Percentiles rank a stretch among this genome's conserved stretches.
These are phyloP conservation scores for Ulmus americana DNA, from an alignment of 331 rosid genomes.

Conservation along the genomic window DNA sequence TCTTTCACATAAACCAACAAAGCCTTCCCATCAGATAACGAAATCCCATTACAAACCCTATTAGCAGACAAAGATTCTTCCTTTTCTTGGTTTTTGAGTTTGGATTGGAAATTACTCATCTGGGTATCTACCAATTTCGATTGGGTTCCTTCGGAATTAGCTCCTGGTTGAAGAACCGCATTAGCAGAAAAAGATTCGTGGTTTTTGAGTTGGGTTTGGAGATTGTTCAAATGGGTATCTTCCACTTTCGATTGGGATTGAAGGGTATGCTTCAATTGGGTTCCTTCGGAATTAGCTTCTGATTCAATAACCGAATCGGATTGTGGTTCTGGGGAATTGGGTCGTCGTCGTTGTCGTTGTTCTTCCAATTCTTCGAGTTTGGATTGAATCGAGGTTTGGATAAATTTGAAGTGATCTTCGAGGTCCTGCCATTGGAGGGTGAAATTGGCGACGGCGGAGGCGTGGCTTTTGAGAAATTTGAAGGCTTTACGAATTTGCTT, in stretches of 20 bases:
- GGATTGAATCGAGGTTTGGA: slow-evolving; percentile 25
- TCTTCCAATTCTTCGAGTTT: slow-evolving; percentile 12
- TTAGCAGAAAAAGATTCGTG: background rate
- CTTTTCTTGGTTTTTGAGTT: background rate
- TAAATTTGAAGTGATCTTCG: slow-evolving; percentile 29
- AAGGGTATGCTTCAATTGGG: background rate
- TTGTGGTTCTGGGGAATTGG: background rate
- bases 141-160: slow-evolving; percentile 4
- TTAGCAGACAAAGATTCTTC: background rate
- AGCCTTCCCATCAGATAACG: slow-evolving; percentile 21
- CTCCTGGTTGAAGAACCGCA: background rate
- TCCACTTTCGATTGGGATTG: background rate
- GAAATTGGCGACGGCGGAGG: slow-evolving; percentile 36
- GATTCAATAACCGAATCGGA: background rate
- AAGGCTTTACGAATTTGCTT: slow-evolving; percentile 27
- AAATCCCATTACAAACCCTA: slow-evolving; percentile 9
- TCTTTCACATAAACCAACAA: slow-evolving; percentile 19
- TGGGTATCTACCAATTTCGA: slow-evolving; percentile 1
- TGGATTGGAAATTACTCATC: slow-evolving; percentile 1
- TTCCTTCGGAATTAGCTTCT: background rate
- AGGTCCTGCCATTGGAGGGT: slow-evolving; percentile 45
- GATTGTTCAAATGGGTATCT: slow-evolving; percentile 8
- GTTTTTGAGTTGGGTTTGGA: background rate
- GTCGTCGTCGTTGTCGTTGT: background rate
- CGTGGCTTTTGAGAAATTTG: slow-evolving; percentile 37